Percentiles rank a stretch among this genome's conserved stretches.
phyloP scores from a whole-genome alignment of 805 yeast genomes.

The Candida vaughaniae region DNA sequence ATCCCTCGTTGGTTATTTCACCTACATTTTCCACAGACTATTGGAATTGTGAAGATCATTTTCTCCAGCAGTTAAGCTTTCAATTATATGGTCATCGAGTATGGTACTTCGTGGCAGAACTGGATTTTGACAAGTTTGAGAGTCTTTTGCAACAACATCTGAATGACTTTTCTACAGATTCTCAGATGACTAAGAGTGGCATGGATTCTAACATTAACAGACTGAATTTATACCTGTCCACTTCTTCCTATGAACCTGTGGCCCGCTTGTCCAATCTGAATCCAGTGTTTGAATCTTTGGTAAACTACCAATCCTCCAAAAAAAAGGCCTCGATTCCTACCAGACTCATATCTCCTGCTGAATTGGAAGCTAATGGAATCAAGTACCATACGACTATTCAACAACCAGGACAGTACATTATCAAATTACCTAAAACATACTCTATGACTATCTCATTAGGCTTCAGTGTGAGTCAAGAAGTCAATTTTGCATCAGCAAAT shows the following conservation, averaged over 20 bases:
- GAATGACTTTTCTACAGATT: background rate
- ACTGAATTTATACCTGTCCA: background rate
- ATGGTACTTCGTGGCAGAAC: constrained; percentile 66
- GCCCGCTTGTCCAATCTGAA: background rate
- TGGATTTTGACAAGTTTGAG: constrained; percentile 50
- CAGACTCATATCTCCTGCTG: constrained; percentile 42
- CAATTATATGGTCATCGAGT: constrained; percentile 56
- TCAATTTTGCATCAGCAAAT: constrained; percentile 52
- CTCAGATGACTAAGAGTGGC: background rate
- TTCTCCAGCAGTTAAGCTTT: constrained; percentile 51
- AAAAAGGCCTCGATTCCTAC: background rate
- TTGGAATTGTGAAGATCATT: constrained; percentile 64
- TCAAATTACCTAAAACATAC: constrained; percentile 58
- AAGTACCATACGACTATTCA: constrained; percentile 49
- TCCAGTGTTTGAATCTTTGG: background rate
- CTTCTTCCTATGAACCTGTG: background rate
- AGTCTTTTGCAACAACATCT: background rate
- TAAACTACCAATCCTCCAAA: background rate
- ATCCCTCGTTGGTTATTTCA: constrained; percentile 48
- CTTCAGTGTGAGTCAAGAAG: constrained; percentile 53
- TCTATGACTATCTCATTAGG: constrained; percentile 55
- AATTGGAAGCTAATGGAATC: constrained; percentile 49
- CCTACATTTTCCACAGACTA: constrained; percentile 54
- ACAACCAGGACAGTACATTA: constrained; percentile 58
- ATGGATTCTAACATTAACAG: background rate